Evolutionary conservation across 306 rosid species (phyloP).

Genomic region (Acacia confusa): DNA sequence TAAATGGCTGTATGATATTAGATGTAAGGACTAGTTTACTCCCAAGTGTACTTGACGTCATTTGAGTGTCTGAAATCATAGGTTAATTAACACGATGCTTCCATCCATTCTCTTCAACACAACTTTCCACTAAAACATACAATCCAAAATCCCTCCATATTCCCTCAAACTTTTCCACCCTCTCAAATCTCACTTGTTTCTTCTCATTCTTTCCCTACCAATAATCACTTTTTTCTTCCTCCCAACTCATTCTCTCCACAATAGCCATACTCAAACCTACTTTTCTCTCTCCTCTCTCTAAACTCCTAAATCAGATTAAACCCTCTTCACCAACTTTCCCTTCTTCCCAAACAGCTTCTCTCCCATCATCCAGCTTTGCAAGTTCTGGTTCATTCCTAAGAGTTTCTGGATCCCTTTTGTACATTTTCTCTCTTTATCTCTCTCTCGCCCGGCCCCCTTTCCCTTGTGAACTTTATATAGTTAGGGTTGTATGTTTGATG

Average conservation of each 20-base stretch:
- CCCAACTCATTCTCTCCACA: no score
- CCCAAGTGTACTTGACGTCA: no score
- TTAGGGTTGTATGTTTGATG: no score
- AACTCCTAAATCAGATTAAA: not conserved
- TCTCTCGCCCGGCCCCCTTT: no score
- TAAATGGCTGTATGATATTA: no score
- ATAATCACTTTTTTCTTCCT: not conserved
- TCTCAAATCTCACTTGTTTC: not conserved
- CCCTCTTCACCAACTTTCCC: not conserved
- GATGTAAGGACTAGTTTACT: no score
- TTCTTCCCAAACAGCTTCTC: not conserved
- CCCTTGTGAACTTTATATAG: no score
- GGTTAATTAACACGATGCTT: conserved; percentile 36
- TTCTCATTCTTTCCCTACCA: not conserved
- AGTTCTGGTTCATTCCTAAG: not conserved
- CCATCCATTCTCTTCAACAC: conserved; percentile 52
- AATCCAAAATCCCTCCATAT: not conserved
- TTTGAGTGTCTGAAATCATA: conserved; percentile 40
- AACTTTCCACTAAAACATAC: conserved; percentile 51
- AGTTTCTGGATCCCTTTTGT: no score
- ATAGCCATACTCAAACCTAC: not conserved
- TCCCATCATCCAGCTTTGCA: not conserved
- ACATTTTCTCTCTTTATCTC: no score
- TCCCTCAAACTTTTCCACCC: not conserved
- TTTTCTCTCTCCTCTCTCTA: not conserved